These are phyloP conservation scores for Apiospora aurea DNA, from an alignment of 2,329 filamentous ascomycete species.

Conservation along the genomic window DNA sequence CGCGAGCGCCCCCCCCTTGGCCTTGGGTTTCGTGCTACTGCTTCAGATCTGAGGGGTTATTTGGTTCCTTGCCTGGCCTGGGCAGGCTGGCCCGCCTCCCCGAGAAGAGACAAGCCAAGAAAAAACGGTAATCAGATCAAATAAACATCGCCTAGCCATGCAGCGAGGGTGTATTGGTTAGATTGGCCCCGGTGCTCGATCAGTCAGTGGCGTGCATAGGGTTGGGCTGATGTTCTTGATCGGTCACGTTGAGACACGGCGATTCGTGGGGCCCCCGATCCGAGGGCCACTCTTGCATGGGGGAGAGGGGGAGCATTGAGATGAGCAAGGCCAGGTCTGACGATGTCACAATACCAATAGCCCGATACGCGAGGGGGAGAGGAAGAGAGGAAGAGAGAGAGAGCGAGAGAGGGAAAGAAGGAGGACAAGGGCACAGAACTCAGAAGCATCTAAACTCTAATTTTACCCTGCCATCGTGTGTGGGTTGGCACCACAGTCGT, in stretches of 20 bases:
- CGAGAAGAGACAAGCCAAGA: neutral
- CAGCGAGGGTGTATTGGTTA: neutral
- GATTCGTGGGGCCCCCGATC: constrained; percentile 14
- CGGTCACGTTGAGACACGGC: constrained; percentile 19
- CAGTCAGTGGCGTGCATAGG: constrained; percentile 17
- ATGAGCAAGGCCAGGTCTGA: neutral
- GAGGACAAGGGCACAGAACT: neutral
- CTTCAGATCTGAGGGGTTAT: neutral
- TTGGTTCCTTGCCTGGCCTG: neutral
- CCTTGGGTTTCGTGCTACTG: constrained; percentile 1
- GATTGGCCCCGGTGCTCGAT: neutral
- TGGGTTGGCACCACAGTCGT: neutral
- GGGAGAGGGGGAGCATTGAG: neutral
- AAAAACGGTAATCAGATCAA: neutral
- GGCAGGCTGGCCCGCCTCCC: constrained; percentile 7
- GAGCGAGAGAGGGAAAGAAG: neutral
- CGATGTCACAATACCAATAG: neutral
- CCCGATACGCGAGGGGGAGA: neutral
- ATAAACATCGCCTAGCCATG: constrained; percentile 4
- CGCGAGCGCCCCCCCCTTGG: neutral
- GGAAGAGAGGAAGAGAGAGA: neutral
- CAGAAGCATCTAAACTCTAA: constrained; percentile 1
- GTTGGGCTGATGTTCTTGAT: constrained; percentile 7
- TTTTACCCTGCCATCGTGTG: neutral
- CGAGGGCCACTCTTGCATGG: neutral